Conservation (phyloP, 495 filamentous ascomycete genomes). For the Astrothelium subdiscretum region DNA sequence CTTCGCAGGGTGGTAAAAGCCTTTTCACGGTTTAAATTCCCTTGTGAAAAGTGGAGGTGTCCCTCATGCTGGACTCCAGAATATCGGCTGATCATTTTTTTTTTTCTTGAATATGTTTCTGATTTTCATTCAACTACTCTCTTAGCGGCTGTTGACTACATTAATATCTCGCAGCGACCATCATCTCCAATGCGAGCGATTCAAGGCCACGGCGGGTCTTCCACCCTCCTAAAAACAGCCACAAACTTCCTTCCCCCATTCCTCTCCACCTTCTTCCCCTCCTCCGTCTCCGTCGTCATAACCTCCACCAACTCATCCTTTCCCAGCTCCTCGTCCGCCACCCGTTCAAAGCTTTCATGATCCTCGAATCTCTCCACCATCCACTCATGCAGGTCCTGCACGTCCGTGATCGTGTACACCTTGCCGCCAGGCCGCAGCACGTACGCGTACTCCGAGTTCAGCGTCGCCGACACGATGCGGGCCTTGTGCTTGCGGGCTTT, state of each 20-base stretch:
- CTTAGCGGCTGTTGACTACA: too few relatives aligned
- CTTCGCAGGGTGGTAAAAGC: too few relatives aligned
- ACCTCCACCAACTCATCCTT: constrained; percentile 63
- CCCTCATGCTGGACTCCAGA: too few relatives aligned
- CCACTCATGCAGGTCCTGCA: constrained; percentile 87
- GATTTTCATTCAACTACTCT: too few relatives aligned
- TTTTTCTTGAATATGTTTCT: too few relatives aligned
- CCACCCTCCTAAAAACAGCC: constrained; percentile 67
- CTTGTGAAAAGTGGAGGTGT: too few relatives aligned
- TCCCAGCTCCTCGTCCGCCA: constrained; percentile 32
- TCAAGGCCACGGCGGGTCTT: constrained; percentile 71
- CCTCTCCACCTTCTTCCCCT: constrained; percentile 91
- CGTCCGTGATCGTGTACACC: constrained; percentile 93
- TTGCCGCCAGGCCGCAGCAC: constrained; percentile 70
- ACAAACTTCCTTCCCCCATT: constrained; percentile 84
- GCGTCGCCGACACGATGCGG: constrained; percentile 74
- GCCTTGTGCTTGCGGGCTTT: constrained; percentile 96
- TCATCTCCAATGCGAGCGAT: too few relatives aligned
- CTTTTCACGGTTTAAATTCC: too few relatives aligned
- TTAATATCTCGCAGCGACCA: too few relatives aligned
- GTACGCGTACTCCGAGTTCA: constrained; percentile 90
- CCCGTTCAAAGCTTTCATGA: constrained; percentile 54
- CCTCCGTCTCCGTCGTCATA: constrained; percentile 84
- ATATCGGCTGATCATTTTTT: too few relatives aligned
- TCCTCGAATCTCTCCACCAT: constrained; percentile 74